These are phyloP conservation scores for Epichloe amarillans DNA, from an alignment of 2,329 filamentous ascomycete species.

Conservation along the genomic window DNA sequence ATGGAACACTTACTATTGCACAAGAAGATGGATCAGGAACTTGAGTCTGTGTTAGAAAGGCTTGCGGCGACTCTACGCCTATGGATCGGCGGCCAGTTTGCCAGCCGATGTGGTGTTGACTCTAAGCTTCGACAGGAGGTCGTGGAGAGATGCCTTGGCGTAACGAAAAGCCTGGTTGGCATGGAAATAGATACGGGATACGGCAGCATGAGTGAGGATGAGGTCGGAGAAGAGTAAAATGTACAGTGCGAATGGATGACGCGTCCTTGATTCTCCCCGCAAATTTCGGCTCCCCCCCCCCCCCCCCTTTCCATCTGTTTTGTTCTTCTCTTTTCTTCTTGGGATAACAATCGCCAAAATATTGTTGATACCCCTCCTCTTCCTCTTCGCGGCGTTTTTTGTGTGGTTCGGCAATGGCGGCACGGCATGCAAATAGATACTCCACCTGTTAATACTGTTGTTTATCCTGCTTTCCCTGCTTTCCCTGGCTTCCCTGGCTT, in stretches of 20 bases:
- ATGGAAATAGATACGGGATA: conserved; percentile 50
- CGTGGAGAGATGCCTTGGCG: conserved; percentile 40
- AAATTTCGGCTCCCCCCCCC: neutral
- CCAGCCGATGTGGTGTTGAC: conserved; percentile 37
- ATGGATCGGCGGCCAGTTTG: conserved; percentile 43
- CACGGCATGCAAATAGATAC: conserved; percentile 2
- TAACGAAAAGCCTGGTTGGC: conserved; percentile 43
- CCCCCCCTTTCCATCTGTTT: neutral
- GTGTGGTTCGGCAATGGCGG: neutral
- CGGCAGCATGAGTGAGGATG: conserved; percentile 41
- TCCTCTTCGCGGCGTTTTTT: neutral
- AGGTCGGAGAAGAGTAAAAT: conserved; percentile 14
- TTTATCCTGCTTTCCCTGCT: neutral
- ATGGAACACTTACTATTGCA: conserved; percentile 40
- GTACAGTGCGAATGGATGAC: neutral
- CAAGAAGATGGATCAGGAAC: conserved; percentile 32
- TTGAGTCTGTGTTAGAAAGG: conserved; percentile 36
- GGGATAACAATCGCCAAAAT: neutral
- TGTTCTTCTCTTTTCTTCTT: neutral
- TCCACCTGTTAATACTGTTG: conserved; percentile 1
- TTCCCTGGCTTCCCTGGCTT: neutral
- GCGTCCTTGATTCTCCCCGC: neutral
- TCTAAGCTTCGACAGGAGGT: conserved; percentile 37
- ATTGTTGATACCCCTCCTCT: neutral
- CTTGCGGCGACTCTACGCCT: conserved; percentile 44